Evolutionary conservation across 257 asterid species (phyloP), one percentile per base, ranked within the genome.

Genomic region (Vinca minor): DNA sequence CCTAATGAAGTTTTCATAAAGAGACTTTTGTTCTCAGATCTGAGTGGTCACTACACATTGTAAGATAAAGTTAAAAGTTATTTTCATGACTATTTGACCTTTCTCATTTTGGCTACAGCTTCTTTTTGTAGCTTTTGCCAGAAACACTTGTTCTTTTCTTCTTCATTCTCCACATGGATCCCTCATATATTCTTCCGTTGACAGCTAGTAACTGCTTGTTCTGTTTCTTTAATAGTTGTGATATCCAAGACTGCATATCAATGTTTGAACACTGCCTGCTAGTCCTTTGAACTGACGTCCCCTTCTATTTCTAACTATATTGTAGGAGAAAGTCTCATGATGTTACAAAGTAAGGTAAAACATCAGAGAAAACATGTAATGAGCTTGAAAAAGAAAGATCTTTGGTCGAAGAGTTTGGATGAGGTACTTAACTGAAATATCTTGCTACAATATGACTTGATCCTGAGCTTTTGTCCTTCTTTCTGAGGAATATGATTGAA

Each of bases 381-480:
- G 85, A 71, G 84, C 82, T 83, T 93, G 85, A 83, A 86, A 79
- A 93, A 84, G 95, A 93, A 90, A 81, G 90, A 95, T 65, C 95
- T 93, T 71, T 93, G 99, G 99, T 80, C 96, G 38, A 93, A 90
- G 80, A 80, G 82, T 69, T 78, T 85, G 88, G 99, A 86, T 74
- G 97, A 93, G 99, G 99, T 93, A 83, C 63, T 50, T 68, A n/a
- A 66, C 52, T 67, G 61, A 63, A 52, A 66, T 59, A 31, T 23
- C 66, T 59, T 61, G 59, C 48, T 60, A 17, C 64, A 4, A 1
- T 65, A 57, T 45, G 49, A 48, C 49, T 53, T 59, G 48, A 35
- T 7, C 36, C 39, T 1, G 13, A 20, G 14, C 10, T 57, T 48
- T n/a, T 56, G n/a, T 56, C 15, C 62, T 56, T 10, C 4, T 31